Conservation (phyloP, 2,329 filamentous ascomycete species). For the Monilinia aucupariae region DNA sequence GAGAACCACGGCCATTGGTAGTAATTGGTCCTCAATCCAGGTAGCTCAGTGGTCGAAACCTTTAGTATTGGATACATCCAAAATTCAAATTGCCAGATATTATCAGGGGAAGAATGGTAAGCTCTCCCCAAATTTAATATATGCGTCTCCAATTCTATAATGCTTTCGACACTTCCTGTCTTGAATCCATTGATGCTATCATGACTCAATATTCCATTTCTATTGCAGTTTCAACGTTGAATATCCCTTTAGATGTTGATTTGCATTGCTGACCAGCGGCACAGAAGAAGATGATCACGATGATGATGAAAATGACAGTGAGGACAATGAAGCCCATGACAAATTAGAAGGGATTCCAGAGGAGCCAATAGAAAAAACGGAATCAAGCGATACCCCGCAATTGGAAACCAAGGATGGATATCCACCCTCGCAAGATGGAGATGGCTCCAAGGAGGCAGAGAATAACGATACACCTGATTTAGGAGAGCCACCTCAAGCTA, state of each 20-base stretch:
- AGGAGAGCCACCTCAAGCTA: background rate
- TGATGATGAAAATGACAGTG: conserved; percentile 1
- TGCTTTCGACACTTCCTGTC: background rate
- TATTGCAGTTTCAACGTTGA: background rate
- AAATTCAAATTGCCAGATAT: conserved; percentile 19
- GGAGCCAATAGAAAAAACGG: conserved; percentile 7
- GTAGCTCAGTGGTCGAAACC: conserved; percentile 12
- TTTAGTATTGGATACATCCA: conserved; percentile 21
- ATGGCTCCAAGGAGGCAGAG: background rate
- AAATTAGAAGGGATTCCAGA: conserved; percentile 3
- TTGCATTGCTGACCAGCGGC: conserved; percentile 1
- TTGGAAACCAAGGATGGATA: background rate
- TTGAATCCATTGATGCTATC: background rate
- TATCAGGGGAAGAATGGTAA: conserved; percentile 11
- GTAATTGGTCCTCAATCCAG: conserved; percentile 24
- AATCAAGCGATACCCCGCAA: conserved; percentile 14
- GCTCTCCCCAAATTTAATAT: conserved; percentile 5
- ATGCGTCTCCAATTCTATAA: background rate
- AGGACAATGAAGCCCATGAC: conserved; percentile 6
- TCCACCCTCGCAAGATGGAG: background rate
- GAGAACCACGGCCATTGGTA: conserved; percentile 21
- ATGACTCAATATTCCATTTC: background rate
- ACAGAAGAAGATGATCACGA: background rate
- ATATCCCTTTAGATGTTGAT: background rate
- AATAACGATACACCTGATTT: background rate